phyloP scores from a whole-genome alignment of 1,284 basidiomycete species.

The Athelia sp. region DNA sequence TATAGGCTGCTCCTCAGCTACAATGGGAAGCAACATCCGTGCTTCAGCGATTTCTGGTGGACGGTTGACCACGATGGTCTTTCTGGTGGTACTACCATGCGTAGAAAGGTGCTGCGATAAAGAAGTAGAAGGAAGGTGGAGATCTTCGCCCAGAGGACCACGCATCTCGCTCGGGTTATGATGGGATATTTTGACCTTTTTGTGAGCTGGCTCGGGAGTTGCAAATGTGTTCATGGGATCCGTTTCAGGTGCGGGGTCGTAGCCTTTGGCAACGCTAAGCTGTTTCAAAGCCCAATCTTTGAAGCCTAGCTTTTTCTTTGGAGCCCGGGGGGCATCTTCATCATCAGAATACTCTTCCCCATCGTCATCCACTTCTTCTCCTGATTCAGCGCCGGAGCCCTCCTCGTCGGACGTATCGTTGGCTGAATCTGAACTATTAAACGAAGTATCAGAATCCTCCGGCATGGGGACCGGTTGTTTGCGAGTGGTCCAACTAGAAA shows the following conservation, averaged over 20 bases:
- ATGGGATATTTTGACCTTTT: conserved; percentile 39
- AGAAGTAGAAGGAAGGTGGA: conserved; percentile 56
- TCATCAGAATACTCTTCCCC: no score
- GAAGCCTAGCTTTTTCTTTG: conserved; percentile 52
- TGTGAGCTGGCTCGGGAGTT: conserved; percentile 22
- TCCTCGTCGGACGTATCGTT: conserved; percentile 43
- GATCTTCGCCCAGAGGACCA: conserved; percentile 65
- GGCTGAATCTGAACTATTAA: conserved; percentile 73
- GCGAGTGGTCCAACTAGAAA: conserved; percentile 32
- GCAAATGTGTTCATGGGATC: conserved; percentile 15
- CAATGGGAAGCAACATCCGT: conserved; percentile 82
- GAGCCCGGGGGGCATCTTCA: background rate
- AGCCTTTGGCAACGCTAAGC: conserved; percentile 53
- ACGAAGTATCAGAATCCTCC: conserved; percentile 57
- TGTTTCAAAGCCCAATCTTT: conserved; percentile 85
- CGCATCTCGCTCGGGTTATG: conserved; percentile 39
- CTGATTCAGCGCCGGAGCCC: conserved; percentile 19
- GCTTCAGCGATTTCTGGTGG: conserved; percentile 74
- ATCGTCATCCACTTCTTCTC: no score
- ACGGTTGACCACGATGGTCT: conserved; percentile 48
- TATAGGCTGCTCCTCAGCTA: conserved; percentile 91
- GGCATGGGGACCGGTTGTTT: conserved; percentile 9
- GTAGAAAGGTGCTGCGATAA: conserved; percentile 51
- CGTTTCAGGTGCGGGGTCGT: conserved; percentile 27
- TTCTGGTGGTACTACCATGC: conserved; percentile 16